Conservation (phyloP, 2,329 filamentous ascomycete genomes). For the Fusarium xyrophilum region DNA sequence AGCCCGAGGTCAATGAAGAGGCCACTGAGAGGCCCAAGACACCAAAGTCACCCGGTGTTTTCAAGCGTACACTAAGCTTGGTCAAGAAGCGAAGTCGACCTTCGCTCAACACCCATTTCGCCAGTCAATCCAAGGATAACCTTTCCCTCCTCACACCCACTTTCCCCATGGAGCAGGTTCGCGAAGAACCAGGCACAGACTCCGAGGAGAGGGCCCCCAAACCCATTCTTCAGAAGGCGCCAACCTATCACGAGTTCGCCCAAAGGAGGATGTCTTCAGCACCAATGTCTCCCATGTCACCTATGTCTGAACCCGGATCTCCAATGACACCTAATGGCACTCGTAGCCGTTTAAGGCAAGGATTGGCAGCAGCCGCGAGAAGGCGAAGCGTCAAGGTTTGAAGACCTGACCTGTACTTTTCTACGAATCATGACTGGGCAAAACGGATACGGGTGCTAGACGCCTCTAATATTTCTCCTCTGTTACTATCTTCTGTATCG, state of each 20-base stretch:
- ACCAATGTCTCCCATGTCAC: constrained; percentile 41
- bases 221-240: constrained; percentile 42
- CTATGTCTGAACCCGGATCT: constrained; percentile 39
- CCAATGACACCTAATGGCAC: constrained; percentile 41
- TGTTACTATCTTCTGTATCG: constrained; percentile 28
- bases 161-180: constrained; percentile 46
- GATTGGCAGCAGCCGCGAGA: constrained; percentile 41
- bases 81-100: constrained; percentile 63
- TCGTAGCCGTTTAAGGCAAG: constrained; percentile 35
- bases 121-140: constrained; percentile 47
- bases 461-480: constrained; percentile 33
- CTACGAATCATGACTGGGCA: constrained; percentile 38
- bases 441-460: constrained; percentile 28
- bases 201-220: constrained; percentile 29
- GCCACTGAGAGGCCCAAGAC: constrained; percentile 45
- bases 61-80: constrained; percentile 62
- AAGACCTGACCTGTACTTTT: constrained; percentile 27
- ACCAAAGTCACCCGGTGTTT: constrained; percentile 53
- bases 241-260: constrained; percentile 58
- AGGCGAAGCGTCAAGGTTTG: constrained; percentile 52
- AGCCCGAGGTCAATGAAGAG: constrained; percentile 42
- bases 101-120: constrained; percentile 50
- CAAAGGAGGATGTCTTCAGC: constrained; percentile 49
- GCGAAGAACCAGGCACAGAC: constrained; percentile 42
- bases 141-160: constrained; percentile 39